Conservation (phyloP, 2,329 filamentous ascomycete genomes). For the Aulographum hederae region DNA sequence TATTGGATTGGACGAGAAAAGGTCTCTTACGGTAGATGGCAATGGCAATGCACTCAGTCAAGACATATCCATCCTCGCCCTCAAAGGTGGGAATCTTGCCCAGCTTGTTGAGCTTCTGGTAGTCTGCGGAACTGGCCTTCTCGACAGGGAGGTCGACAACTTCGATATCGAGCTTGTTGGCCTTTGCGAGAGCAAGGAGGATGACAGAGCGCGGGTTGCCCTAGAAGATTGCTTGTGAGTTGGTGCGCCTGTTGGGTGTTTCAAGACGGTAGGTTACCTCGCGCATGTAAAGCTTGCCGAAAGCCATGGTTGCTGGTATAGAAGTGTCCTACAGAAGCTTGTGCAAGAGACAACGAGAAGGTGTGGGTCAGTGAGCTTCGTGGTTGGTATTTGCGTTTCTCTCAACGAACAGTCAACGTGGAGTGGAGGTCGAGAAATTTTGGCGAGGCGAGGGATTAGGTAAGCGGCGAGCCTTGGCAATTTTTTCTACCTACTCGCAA, state of each 20-base stretch:
- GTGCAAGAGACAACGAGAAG: no score
- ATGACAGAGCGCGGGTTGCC: slow-evolving; percentile 77
- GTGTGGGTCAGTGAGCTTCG: no score
- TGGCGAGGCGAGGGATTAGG: no score
- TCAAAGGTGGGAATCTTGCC: slow-evolving; percentile 88
- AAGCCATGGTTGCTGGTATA: slow-evolving; percentile 53
- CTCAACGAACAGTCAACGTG: no score
- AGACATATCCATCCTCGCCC: slow-evolving; percentile 74
- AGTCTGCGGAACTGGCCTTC: slow-evolving; percentile 52
- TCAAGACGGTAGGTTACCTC: slow-evolving; percentile 46
- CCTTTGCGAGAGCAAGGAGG: slow-evolving; percentile 89
- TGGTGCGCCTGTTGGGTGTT: no score
- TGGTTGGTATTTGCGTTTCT: no score
- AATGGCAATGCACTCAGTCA: slow-evolving; percentile 85
- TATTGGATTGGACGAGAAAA: background rate
- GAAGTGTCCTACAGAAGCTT: no score
- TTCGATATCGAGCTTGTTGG: slow-evolving; percentile 87
- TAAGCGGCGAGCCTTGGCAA: no score
- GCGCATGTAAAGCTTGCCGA: slow-evolving; percentile 92
- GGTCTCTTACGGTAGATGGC: slow-evolving; percentile 81
- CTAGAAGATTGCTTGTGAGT: slow-evolving; percentile 26
- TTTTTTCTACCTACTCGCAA: no score
- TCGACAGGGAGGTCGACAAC: slow-evolving; percentile 51
- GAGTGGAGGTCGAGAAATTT: no score
- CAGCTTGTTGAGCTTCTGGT: slow-evolving; percentile 70